Evolutionary conservation across 352 stramenopile species (phyloP).

Genomic region (Globisporangium yorkense): DNA sequence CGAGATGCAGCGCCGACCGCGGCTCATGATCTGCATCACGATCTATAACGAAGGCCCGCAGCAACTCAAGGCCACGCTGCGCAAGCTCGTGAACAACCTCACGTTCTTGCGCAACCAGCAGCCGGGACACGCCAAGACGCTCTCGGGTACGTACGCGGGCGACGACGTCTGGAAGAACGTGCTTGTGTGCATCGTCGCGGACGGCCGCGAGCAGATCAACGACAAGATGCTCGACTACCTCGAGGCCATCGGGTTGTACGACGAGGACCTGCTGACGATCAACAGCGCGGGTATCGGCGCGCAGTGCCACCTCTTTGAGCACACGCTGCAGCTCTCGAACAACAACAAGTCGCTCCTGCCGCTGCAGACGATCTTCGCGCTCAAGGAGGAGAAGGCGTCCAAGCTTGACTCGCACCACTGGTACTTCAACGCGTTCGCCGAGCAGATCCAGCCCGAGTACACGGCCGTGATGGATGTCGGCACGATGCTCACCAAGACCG

Average conservation of each 20-base stretch:
- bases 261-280: conserved; percentile 83
- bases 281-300: conserved; percentile 77
- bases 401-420: conserved; percentile 86
- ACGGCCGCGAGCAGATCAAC: conserved; percentile 70
- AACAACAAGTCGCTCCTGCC: conserved; percentile 67
- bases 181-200: conserved; percentile 72
- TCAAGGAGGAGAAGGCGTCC: conserved; percentile 79
- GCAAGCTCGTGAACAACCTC: conserved; percentile 83
- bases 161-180: conserved; percentile 81
- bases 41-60: conserved; percentile 80
- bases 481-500: conserved; percentile 75
- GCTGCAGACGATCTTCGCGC: conserved; percentile 70
- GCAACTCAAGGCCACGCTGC: conserved; percentile 64
- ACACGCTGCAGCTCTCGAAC: conserved; percentile 70
- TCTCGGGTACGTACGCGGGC: conserved; percentile 41
- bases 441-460: conserved; percentile 81
- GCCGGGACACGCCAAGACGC: conserved; percentile 16
- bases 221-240: conserved; percentile 82
- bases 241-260: conserved; percentile 64
- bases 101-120: conserved; percentile 55
- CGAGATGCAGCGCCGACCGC: conserved; percentile 57
- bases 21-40: conserved; percentile 84
- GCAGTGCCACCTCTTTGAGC: conserved; percentile 82
- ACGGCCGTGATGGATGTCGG: conserved; percentile 82
- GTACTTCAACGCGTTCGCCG: conserved; percentile 79